Percentiles rank a stretch among this genome's conserved stretches.
phyloP scores from a whole-genome alignment of 306 rosid genomes.

The Pyrus pyrifolia region DNA sequence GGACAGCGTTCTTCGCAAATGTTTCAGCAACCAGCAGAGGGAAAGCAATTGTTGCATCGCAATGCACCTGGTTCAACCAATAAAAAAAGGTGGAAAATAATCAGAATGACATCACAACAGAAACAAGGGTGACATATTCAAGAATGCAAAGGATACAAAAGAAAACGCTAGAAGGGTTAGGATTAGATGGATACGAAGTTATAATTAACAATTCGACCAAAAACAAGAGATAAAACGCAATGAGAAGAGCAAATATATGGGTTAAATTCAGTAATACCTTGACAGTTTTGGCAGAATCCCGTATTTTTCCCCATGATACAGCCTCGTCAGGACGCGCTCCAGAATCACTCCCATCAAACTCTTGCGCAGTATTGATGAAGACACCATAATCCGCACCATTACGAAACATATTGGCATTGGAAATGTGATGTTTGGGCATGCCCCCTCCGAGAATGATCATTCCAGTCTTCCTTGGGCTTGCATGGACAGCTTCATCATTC shows the following conservation, averaged over 20 bases:
- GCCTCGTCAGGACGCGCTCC: conserved; percentile 96
- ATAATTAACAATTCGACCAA: neutral
- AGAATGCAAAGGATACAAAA: neutral
- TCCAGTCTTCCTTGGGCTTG: conserved; percentile 84
- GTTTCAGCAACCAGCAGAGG: conserved; percentile 77
- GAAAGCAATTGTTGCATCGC: conserved; percentile 84
- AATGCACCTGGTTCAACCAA: conserved; percentile 54
- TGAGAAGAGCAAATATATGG: neutral
- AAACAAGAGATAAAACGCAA: conserved; percentile 1
- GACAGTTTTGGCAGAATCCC: conserved; percentile 78
- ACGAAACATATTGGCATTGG: conserved; percentile 99
- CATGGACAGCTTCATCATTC: conserved; percentile 89
- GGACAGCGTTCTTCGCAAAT: conserved; percentile 42
- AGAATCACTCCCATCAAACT: conserved; percentile 93
- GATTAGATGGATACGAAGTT: neutral
- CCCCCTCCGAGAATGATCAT: conserved; percentile 92
- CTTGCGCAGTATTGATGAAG: conserved; percentile 87
- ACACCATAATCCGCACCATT: conserved; percentile 94
- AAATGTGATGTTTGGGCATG: conserved; percentile 93
- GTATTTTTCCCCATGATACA: conserved; percentile 89
- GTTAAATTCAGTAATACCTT: conserved; percentile 42
- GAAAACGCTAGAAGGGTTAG: neutral
- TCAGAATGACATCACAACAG: neutral
- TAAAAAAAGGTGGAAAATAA: conserved; percentile 1
- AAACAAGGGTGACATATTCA: neutral